phyloP scores from a whole-genome alignment of 2,329 filamentous ascomycete genomes.

The Aureobasidium sp. region DNA sequence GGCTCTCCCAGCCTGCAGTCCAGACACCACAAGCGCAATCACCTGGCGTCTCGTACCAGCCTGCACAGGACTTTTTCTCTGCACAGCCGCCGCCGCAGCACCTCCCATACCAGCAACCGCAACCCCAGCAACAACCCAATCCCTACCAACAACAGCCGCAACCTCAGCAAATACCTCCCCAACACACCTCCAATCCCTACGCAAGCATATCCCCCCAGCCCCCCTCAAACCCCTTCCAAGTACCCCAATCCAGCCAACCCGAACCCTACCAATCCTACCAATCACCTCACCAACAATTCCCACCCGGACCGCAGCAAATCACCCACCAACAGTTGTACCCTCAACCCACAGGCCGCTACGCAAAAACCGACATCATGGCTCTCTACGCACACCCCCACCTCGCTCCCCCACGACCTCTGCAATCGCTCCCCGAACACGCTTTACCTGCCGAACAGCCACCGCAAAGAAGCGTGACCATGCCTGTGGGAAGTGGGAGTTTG shows the following conservation, averaged over 20 bases:
- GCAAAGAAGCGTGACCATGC: slow-evolving; percentile 35
- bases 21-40: slow-evolving; percentile 24
- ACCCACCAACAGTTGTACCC: slow-evolving; percentile 28
- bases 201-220: slow-evolving; percentile 15
- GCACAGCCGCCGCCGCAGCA: slow-evolving; percentile 21
- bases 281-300: slow-evolving; percentile 28
- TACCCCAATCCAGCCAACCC: slow-evolving; percentile 2
- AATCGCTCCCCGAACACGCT: slow-evolving; percentile 32
- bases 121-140: slow-evolving; percentile 30
- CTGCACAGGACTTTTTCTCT: slow-evolving; percentile 26
- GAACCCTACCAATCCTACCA: slow-evolving; percentile 22
- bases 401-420: slow-evolving; percentile 36
- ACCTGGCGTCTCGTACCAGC: slow-evolving; percentile 23
- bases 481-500: slow-evolving; percentile 24
- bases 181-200: slow-evolving; percentile 20
- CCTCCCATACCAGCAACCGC: slow-evolving; percentile 20
- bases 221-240: slow-evolving; percentile 15
- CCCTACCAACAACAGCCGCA: slow-evolving; percentile 26
- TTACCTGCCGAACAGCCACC: slow-evolving; percentile 20
- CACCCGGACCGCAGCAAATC: slow-evolving; percentile 27
- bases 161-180: slow-evolving; percentile 24
- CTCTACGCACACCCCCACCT: slow-evolving; percentile 60
- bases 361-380: slow-evolving; percentile 70
- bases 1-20: slow-evolving; percentile 37
- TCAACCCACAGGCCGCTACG: slow-evolving; percentile 39